These are phyloP conservation scores for Saccharomyces hybrid DNA, from an alignment of 1,139 yeast species.

Conservation along the genomic window DNA sequence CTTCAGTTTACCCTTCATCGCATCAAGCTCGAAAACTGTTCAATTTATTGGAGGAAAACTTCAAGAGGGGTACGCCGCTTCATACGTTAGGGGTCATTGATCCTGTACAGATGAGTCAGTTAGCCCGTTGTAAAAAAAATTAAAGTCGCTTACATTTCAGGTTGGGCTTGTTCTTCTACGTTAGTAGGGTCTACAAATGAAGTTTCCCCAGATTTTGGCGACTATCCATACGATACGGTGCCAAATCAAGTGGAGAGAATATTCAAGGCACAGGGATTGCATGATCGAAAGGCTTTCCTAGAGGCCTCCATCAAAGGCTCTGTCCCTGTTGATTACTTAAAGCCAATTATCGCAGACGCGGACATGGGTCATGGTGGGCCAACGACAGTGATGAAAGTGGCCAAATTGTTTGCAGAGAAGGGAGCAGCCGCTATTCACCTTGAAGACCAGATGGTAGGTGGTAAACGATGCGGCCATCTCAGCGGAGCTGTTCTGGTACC, in stretches of 20 bases:
- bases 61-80: constrained; percentile 40
- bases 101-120: constrained; percentile 55
- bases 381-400: constrained; percentile 55
- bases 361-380: constrained; percentile 67
- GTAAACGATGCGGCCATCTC: constrained; percentile 58
- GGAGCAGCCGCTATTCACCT: constrained; percentile 62
- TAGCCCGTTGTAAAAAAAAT: constrained; percentile 41
- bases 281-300: constrained; percentile 48
- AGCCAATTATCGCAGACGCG: constrained; percentile 61
- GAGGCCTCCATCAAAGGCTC: constrained; percentile 25
- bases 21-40: constrained; percentile 48
- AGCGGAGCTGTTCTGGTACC: constrained; percentile 61
- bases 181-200: constrained; percentile 51
- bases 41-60: constrained; percentile 37
- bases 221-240: constrained; percentile 59
- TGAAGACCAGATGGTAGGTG: constrained; percentile 60
- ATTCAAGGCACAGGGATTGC: constrained; percentile 51
- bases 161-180: constrained; percentile 52
- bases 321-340: constrained; percentile 41
- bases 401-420: constrained; percentile 55
- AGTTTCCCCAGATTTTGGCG: constrained; percentile 56
- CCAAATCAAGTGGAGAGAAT: constrained; percentile 57
- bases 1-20: constrained; percentile 41
- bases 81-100: constrained; percentile 57
- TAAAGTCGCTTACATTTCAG: constrained; percentile 53